phyloP scores from a whole-genome alignment of 345 rosid genomes.

The Populus tremula region DNA sequence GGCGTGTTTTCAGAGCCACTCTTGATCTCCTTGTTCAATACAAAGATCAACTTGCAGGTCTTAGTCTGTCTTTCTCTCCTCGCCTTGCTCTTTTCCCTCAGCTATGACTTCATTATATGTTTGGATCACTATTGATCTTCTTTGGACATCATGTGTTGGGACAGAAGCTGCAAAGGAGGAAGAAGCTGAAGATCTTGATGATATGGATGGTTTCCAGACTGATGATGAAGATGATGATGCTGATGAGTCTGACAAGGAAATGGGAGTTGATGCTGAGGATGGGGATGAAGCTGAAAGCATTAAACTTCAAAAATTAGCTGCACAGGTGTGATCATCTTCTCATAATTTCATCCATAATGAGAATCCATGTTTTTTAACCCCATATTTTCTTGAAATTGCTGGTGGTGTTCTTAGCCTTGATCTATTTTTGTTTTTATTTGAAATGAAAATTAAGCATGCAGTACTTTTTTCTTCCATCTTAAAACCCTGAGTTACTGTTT shows the following conservation, averaged over 20 bases:
- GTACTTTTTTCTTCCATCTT: not conserved
- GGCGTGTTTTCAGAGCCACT: slow-evolving; percentile 72
- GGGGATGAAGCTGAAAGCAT: slow-evolving; percentile 90
- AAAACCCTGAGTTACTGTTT: not conserved
- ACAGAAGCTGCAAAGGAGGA: slow-evolving; percentile 86
- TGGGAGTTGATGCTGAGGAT: slow-evolving; percentile 91
- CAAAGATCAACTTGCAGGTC: slow-evolving; percentile 96
- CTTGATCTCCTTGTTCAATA: slow-evolving; percentile 88
- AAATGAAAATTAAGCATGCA: not conserved
- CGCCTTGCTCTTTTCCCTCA: not conserved
- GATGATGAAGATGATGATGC: slow-evolving; percentile 86
- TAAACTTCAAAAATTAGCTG: slow-evolving; percentile 78
- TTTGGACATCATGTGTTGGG: not conserved
- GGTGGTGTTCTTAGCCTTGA: not conserved
- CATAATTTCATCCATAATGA: not conserved
- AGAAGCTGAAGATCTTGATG: slow-evolving; percentile 80
- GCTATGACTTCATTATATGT: slow-evolving; percentile 5
- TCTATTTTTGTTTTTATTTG: not conserved
- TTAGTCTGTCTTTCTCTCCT: not conserved
- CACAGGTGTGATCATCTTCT: slow-evolving; percentile 60
- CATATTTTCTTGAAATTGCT: not conserved
- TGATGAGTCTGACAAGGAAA: slow-evolving; percentile 88
- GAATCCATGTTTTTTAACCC: not conserved
- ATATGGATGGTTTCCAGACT: slow-evolving; percentile 86
- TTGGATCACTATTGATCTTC: not conserved